Evolutionary conservation across 495 filamentous ascomycete genomes (phyloP), one percentile per base, ranked within the genome.

Genomic region (Hypoxylon perforatum): DNA sequence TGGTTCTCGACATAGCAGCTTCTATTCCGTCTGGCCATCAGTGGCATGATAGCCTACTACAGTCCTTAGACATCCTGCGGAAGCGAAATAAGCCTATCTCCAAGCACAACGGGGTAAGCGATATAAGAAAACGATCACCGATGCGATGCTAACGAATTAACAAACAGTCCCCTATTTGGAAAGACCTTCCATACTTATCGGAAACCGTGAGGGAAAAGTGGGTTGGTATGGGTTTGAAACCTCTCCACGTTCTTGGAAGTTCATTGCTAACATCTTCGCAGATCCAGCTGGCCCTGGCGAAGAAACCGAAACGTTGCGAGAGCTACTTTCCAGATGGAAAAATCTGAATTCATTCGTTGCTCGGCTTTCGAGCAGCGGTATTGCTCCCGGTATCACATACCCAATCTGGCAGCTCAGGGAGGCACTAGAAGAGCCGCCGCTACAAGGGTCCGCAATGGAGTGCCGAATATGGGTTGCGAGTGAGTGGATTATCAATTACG

Each of bases 371-470:
- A 55, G 51, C 17, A 41, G 5, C 42, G 19, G 51, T 55, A 41
- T 55, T 17, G 7, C 25, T n/a, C 51, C 51, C 36, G 42, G 51
- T 6, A 7, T 55, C 25, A 12, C 41, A 9, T 25, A 41, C 25
- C 51, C 51, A 14, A 41, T 55, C 51, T 39, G 51, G 51, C 51
- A 55, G 28, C 51, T 55, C n/a, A 55, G 51, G 28, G 36, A 15
- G 28, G 51, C 51, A 1, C 51, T 55, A 4, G 51, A 55, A 41
- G 51, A 55, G 17, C 51, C 51, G 18, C 51, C 51, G 42, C 5
- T 55, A 4, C 5, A 55, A 41, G 51, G 51, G n/a, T 9, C 28
- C 25, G 51, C 51, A 21, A 41, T 55, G 51, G 51, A 39, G 19
- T 55, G 51, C 18, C n/a, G 25, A 28, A 4, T 55, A 28, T 55